These are phyloP conservation scores for Trichoderma arundinaceum DNA, from an alignment of 2,329 filamentous ascomycete species.

Conservation along the genomic window DNA sequence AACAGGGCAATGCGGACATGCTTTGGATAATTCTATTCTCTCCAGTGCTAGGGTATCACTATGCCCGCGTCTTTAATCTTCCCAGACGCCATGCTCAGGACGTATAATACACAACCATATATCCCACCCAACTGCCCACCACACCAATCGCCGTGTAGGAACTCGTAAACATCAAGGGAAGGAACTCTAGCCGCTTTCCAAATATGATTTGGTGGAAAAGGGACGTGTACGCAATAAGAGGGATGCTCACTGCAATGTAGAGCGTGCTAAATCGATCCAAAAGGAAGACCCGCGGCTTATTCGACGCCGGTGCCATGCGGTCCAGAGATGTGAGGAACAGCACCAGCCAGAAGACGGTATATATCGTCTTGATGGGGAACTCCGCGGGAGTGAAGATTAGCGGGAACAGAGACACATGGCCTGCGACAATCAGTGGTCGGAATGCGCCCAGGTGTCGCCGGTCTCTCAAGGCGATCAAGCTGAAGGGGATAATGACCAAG, in stretches of 20 bases:
- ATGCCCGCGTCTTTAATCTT: neutral
- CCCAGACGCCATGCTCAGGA: slow-evolving; percentile 44
- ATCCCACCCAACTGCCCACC: slow-evolving; percentile 92
- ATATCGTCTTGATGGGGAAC: slow-evolving; percentile 91
- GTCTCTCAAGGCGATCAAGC: slow-evolving; percentile 86
- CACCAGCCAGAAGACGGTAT: slow-evolving; percentile 90
- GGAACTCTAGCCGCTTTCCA: slow-evolving; percentile 81
- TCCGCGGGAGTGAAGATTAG: slow-evolving; percentile 90
- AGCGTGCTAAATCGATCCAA: slow-evolving; percentile 88
- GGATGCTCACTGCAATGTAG: slow-evolving; percentile 89
- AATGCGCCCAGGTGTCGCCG: slow-evolving; percentile 91
- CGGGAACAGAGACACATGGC: slow-evolving; percentile 94
- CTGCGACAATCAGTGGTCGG: slow-evolving; percentile 86
- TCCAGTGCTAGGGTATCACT: slow-evolving; percentile 36
- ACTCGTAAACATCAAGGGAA: slow-evolving; percentile 97
- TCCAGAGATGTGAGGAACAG: slow-evolving; percentile 87
- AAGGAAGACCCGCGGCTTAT: slow-evolving; percentile 80
- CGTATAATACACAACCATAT: slow-evolving; percentile 87
- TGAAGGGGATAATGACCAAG: slow-evolving; percentile 93
- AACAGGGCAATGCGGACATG: neutral
- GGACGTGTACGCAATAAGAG: slow-evolving; percentile 87
- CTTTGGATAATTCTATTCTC: neutral
- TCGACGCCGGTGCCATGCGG: slow-evolving; percentile 81
- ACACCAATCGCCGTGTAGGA: slow-evolving; percentile 94
- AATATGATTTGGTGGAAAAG: slow-evolving; percentile 83